A percentile compares a stretch with the other conserved stretches of the same genome.
Evolutionary conservation across 1,284 basidiomycete genomes (phyloP).

Genomic region (Ustilago trichophora): DNA sequence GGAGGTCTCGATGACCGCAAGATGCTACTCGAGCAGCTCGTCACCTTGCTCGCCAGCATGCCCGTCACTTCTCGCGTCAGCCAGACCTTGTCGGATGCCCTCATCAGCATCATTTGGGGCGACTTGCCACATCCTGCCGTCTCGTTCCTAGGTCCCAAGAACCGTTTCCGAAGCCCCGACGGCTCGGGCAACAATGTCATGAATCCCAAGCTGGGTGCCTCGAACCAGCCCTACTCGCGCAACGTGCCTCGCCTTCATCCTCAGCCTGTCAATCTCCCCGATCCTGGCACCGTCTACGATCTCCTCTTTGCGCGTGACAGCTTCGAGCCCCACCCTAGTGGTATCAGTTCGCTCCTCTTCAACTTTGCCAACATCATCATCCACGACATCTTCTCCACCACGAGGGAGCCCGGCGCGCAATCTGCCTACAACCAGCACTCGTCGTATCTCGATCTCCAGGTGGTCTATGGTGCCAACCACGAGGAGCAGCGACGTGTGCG

Average conservation of each 20-base stretch:
- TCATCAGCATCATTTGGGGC: slow-evolving; percentile 50
- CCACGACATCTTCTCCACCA: slow-evolving; percentile 60
- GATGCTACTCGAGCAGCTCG: slow-evolving; percentile 52
- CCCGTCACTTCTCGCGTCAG: slow-evolving; percentile 44
- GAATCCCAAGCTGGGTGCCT: slow-evolving; percentile 74
- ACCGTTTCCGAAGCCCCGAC: slow-evolving; percentile 60
- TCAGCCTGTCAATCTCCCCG: slow-evolving; percentile 33
- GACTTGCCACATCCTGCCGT: slow-evolving; percentile 79
- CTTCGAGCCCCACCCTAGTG: slow-evolving; percentile 47
- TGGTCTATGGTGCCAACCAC: slow-evolving; percentile 71
- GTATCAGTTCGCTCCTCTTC: slow-evolving; percentile 56
- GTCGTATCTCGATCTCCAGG: slow-evolving; percentile 80
- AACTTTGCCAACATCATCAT: slow-evolving; percentile 59
- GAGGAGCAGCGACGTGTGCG: slow-evolving; percentile 31
- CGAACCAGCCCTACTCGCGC: slow-evolving; percentile 38
- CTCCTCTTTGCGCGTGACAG: slow-evolving; percentile 34
- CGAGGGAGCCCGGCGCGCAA: slow-evolving; percentile 19
- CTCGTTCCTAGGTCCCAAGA: slow-evolving; percentile 72
- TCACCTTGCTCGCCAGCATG: slow-evolving; percentile 47
- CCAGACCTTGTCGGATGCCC: slow-evolving; percentile 23
- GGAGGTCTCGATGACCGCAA: slow-evolving; percentile 53
- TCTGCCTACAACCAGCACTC: slow-evolving; percentile 73
- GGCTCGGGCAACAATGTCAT: slow-evolving; percentile 75
- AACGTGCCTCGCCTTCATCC: slow-evolving; percentile 38
- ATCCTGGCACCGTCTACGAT: slow-evolving; percentile 47